A percentile compares a stretch with the other conserved stretches of the same genome.
Evolutionary conservation across 2,329 filamentous ascomycete genomes (phyloP).

Genomic region (Trichophyton verrucosum): DNA sequence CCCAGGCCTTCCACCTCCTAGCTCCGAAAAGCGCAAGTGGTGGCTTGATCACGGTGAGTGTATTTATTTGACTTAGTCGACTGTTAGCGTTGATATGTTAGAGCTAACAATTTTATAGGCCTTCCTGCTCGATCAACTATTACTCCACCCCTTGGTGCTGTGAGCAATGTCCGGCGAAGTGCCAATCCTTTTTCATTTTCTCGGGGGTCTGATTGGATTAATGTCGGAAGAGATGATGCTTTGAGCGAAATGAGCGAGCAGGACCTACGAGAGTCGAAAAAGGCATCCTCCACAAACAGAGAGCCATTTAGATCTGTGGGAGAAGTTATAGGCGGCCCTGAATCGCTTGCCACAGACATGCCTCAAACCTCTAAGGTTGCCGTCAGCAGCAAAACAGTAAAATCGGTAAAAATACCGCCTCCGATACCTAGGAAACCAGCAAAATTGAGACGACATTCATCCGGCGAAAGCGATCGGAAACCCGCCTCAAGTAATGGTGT

Average conservation of each 20-base stretch:
- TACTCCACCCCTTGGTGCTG: constrained; percentile 50
- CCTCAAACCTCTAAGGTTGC: not conserved
- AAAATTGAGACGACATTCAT: constrained; percentile 14
- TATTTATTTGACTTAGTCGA: constrained; percentile 8
- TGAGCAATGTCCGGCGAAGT: constrained; percentile 59
- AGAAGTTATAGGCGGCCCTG: constrained; percentile 1
- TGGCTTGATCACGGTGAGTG: constrained; percentile 49
- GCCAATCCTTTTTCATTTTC: constrained; percentile 70
- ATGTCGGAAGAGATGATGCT: constrained; percentile 11
- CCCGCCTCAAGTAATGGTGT: not conserved
- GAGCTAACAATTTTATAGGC: constrained; percentile 30
- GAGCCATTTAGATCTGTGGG: constrained; percentile 6
- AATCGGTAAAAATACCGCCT: constrained; percentile 29
- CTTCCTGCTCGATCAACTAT: constrained; percentile 64
- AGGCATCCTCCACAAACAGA: not conserved
- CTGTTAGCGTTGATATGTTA: constrained; percentile 4
- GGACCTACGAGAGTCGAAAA: not conserved
- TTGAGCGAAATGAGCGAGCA: not conserved
- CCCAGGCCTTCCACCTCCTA: constrained; percentile 55
- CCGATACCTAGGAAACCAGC: constrained; percentile 53
- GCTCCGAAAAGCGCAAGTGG: constrained; percentile 51
- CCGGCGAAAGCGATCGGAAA: not conserved
- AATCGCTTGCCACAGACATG: not conserved
- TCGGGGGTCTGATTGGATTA: constrained; percentile 73
- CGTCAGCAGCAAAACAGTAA: not conserved